Conservation (phyloP, 208 protist genomes). For the Trypanosoma scelopori region DNA sequence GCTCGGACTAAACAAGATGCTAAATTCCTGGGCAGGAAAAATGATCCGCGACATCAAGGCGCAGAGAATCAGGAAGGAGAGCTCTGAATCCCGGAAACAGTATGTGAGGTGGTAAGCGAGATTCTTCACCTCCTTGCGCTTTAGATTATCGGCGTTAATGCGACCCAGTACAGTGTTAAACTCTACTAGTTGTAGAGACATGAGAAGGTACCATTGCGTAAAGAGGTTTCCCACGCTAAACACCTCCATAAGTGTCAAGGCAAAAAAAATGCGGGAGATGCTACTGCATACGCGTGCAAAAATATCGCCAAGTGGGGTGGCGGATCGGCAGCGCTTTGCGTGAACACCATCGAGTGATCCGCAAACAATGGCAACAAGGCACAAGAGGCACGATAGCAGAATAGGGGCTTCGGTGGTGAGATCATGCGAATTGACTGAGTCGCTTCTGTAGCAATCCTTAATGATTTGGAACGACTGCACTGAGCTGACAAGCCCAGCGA, state of each 20-base stretch:
- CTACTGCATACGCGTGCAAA: constrained; percentile 80
- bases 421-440: constrained; percentile 16
- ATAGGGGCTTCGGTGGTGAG: constrained; percentile 58
- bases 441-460: constrained; percentile 56
- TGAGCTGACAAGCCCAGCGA: constrained; percentile 71
- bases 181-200: constrained; percentile 77
- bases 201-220: constrained; percentile 78
- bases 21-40: constrained; percentile 24
- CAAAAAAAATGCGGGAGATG: constrained; percentile 80
- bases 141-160: constrained; percentile 80
- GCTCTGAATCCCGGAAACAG: constrained; percentile 77
- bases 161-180: constrained; percentile 84
- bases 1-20: not conserved
- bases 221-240: constrained; percentile 57
- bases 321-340: constrained; percentile 69
- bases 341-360: constrained; percentile 83
- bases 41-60: constrained; percentile 60
- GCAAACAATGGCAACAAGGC: constrained; percentile 66
- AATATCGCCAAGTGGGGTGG: constrained; percentile 86
- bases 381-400: constrained; percentile 57
- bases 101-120: constrained; percentile 73
- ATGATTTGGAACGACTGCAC: constrained; percentile 89
- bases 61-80: constrained; percentile 71
- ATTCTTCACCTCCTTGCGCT: constrained; percentile 77
- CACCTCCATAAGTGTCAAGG: constrained; percentile 75